These are phyloP conservation scores for Colletotrichum orbiculare DNA, from an alignment of 2,329 filamentous ascomycete genomes.

Conservation along the genomic window DNA sequence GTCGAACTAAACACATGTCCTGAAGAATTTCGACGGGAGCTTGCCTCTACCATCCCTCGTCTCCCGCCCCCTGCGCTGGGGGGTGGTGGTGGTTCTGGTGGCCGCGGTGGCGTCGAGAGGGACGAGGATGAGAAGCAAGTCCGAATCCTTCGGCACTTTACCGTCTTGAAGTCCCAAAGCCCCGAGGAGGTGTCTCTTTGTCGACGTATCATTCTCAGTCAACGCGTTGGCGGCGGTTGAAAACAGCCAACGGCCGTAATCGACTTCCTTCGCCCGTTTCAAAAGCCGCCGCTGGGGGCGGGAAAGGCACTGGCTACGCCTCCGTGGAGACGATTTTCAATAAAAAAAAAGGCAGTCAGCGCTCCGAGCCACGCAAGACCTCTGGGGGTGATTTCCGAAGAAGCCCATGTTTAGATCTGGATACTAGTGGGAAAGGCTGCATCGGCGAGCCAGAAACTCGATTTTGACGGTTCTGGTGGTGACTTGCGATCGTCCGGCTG, in stretches of 20 bases:
- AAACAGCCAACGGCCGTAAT: conserved; percentile 32
- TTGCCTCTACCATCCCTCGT: conserved; percentile 3
- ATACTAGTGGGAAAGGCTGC: background rate
- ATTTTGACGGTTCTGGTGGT: conserved; percentile 13
- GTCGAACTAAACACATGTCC: conserved; percentile 8
- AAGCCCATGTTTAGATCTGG: background rate
- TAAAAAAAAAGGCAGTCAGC: conserved; percentile 20
- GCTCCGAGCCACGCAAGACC: conserved; percentile 20
- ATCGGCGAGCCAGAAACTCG: conserved; percentile 7
- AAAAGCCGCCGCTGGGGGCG: conserved; percentile 23
- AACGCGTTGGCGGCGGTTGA: conserved; percentile 2
- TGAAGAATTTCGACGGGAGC: conserved; percentile 8
- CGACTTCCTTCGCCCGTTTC: conserved; percentile 14
- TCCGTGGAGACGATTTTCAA: conserved; percentile 14
- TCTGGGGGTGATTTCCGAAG: background rate
- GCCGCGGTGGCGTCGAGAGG: conserved; percentile 4
- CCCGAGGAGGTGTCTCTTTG: conserved; percentile 2
- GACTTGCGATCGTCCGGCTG: background rate
- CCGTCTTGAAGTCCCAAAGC: conserved; percentile 7
- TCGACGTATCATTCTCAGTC: conserved; percentile 1
- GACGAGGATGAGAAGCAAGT: conserved; percentile 5
- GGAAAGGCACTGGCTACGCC: conserved; percentile 17
- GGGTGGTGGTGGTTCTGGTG: no score
- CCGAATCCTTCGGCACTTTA: conserved; percentile 14
- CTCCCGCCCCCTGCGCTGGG: no score